A percentile compares a stretch with the other conserved stretches of the same genome.
Evolutionary conservation across 1,139 yeast genomes (phyloP).

Genomic region (Blastobotrys malaysiensis): DNA sequence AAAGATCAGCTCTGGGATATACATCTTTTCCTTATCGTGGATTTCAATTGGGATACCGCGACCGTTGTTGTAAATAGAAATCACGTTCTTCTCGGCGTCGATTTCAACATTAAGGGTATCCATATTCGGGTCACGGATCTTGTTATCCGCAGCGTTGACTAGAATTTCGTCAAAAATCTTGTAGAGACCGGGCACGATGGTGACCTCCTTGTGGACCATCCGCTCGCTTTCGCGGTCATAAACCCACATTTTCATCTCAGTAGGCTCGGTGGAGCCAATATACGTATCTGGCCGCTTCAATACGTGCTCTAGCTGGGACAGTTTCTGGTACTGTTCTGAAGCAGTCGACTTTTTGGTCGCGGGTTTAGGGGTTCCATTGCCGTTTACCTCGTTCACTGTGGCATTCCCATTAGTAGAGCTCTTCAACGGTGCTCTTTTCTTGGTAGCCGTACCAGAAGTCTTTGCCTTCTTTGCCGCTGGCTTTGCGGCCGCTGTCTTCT

Average conservation of each 20-base stretch:
- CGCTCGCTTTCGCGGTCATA: slow-evolving; percentile 62
- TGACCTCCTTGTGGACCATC: slow-evolving; percentile 60
- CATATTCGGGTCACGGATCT: slow-evolving; percentile 91
- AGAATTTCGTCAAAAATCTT: slow-evolving; percentile 96
- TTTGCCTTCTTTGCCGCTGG: slow-evolving; percentile 5
- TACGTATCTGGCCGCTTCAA: slow-evolving; percentile 97
- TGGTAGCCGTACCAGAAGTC: slow-evolving; percentile 3
- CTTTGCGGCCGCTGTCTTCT: slow-evolving; percentile 10
- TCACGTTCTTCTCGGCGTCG: slow-evolving; percentile 65
- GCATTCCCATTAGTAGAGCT: background rate
- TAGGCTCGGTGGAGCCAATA: slow-evolving; percentile 87
- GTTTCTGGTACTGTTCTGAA: slow-evolving; percentile 85
- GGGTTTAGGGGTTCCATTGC: background rate
- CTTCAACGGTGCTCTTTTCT: background rate
- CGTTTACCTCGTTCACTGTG: background rate
- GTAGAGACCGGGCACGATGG: slow-evolving; percentile 90
- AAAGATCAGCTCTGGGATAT: slow-evolving; percentile 93
- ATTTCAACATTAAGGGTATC: slow-evolving; percentile 75
- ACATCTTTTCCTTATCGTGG: slow-evolving; percentile 85
- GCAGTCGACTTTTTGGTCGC: slow-evolving; percentile 37
- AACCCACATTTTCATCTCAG: slow-evolving; percentile 81
- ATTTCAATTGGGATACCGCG: slow-evolving; percentile 93
- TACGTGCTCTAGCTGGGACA: slow-evolving; percentile 93
- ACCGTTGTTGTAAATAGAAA: slow-evolving; percentile 88
- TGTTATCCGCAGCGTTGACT: slow-evolving; percentile 98